Conservation (phyloP, 2,329 filamentous ascomycete genomes). For the Penicillium sp. region DNA sequence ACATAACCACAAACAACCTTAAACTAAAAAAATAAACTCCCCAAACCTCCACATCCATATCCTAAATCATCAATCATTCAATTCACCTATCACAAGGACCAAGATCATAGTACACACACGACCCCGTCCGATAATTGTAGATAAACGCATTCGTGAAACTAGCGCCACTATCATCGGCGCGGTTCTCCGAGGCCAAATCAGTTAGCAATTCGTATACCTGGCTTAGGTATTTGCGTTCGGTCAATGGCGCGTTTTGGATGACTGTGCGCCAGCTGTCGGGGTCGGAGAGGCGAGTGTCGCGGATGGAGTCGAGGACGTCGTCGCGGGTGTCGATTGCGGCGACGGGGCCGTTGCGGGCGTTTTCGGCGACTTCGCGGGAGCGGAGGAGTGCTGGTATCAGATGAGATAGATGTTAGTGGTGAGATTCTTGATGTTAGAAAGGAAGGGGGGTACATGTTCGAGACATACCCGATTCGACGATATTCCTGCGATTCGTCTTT, state of each 20-base stretch:
- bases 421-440: neutral
- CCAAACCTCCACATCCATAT: neutral
- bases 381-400: conserved; percentile 54
- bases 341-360: conserved; percentile 78
- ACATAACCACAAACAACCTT: neutral
- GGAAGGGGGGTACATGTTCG: conserved; percentile 42
- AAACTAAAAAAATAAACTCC: conserved; percentile 8
- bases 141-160: conserved; percentile 76
- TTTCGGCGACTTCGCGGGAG: conserved; percentile 68
- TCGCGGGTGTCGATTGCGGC: conserved; percentile 88
- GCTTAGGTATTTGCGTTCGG: conserved; percentile 79
- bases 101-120: conserved; percentile 85
- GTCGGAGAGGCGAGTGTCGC: conserved; percentile 76
- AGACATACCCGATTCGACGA: conserved; percentile 77
- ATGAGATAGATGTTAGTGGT: conserved; percentile 24
- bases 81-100: conserved; percentile 40
- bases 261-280: conserved; percentile 81
- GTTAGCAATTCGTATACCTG: conserved; percentile 80
- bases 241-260: conserved; percentile 76
- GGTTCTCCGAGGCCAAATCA: conserved; percentile 62
- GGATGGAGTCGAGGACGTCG: conserved; percentile 76
- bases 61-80: conserved; percentile 12
- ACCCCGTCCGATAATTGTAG: conserved; percentile 87
- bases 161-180: conserved; percentile 55
- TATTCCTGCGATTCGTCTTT: conserved; percentile 85